These are phyloP conservation scores for Macrophomina phaseolina DNA, from an alignment of 2,329 filamentous ascomycete genomes.

Conservation along the genomic window DNA sequence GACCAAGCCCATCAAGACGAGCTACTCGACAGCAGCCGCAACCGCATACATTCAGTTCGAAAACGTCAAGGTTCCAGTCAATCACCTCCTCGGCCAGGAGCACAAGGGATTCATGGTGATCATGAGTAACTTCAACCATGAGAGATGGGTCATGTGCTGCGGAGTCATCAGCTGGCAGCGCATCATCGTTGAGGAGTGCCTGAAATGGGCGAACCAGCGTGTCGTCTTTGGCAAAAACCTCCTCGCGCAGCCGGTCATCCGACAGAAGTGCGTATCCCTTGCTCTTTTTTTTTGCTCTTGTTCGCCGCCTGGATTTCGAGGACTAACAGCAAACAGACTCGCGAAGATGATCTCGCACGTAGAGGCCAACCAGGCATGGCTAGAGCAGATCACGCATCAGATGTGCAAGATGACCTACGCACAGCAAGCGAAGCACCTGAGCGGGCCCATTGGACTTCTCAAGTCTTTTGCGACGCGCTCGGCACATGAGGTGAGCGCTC, in stretches of 20 bases:
- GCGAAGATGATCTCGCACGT: constrained; percentile 85
- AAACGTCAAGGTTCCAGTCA: constrained; percentile 82
- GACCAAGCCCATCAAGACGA: constrained; percentile 79
- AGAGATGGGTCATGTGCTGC: constrained; percentile 78
- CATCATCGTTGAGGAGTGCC: constrained; percentile 77
- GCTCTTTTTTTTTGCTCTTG: constrained; percentile 7
- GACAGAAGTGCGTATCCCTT: constrained; percentile 66
- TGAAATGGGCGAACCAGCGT: constrained; percentile 89
- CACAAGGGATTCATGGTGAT: constrained; percentile 87
- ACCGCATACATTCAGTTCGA: constrained; percentile 83
- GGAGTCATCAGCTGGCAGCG: constrained; percentile 68
- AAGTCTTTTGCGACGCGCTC: constrained; percentile 79
- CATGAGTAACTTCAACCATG: constrained; percentile 87
- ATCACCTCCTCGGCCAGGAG: constrained; percentile 79
- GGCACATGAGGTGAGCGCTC: constrained; percentile 65
- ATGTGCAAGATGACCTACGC: constrained; percentile 86
- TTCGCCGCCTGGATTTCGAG: neutral
- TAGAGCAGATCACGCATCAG: constrained; percentile 84
- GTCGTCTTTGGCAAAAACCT: constrained; percentile 83
- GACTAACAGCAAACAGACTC: constrained; percentile 54
- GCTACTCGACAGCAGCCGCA: constrained; percentile 78
- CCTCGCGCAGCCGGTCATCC: constrained; percentile 82
- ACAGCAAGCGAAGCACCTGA: constrained; percentile 75
- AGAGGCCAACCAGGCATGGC: constrained; percentile 84
- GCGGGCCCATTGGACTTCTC: constrained; percentile 80